Percentiles rank a stretch among this genome's conserved stretches.
These are phyloP conservation scores for Penicillium sp. DNA, from an alignment of 2,329 filamentous ascomycete species.

Conservation along the genomic window DNA sequence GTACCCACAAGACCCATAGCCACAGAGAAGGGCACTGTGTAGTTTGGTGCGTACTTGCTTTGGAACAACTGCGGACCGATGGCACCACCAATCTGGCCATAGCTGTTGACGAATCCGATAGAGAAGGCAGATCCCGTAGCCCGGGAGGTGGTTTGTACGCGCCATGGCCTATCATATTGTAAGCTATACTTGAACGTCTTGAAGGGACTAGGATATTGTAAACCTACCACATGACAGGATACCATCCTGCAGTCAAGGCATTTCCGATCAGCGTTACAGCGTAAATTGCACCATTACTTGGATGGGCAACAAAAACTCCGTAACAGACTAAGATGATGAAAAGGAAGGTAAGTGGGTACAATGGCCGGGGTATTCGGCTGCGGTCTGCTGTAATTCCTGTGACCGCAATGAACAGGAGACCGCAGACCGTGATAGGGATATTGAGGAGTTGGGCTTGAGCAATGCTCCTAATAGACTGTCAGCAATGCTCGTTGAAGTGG, in stretches of 20 bases:
- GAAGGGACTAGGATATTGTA: too few species aligned
- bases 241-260: slow-evolving; percentile 47
- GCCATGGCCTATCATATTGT: slow-evolving; percentile 43
- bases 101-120: slow-evolving; percentile 53
- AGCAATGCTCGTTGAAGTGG: not conserved
- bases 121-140: slow-evolving; percentile 53
- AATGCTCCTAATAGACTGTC: slow-evolving; percentile 37
- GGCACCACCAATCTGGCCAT: slow-evolving; percentile 52
- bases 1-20: slow-evolving; percentile 48
- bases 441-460: slow-evolving; percentile 52
- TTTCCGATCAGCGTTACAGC: slow-evolving; percentile 50
- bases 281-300: slow-evolving; percentile 49
- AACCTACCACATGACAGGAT: slow-evolving; percentile 48
- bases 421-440: slow-evolving; percentile 47
- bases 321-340: slow-evolving; percentile 49
- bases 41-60: slow-evolving; percentile 48
- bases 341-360: slow-evolving; percentile 48
- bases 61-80: slow-evolving; percentile 52
- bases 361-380: slow-evolving; percentile 44
- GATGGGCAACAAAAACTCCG: slow-evolving; percentile 48
- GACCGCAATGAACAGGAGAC: slow-evolving; percentile 45
- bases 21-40: slow-evolving; percentile 45
- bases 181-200: not conserved
- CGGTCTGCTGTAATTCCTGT: slow-evolving; percentile 48
- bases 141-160: slow-evolving; percentile 49